Base-by-base conservation (phyloP, 352 stramenopile genomes). In the Phytopythium cucurbitacearum region DNA sequence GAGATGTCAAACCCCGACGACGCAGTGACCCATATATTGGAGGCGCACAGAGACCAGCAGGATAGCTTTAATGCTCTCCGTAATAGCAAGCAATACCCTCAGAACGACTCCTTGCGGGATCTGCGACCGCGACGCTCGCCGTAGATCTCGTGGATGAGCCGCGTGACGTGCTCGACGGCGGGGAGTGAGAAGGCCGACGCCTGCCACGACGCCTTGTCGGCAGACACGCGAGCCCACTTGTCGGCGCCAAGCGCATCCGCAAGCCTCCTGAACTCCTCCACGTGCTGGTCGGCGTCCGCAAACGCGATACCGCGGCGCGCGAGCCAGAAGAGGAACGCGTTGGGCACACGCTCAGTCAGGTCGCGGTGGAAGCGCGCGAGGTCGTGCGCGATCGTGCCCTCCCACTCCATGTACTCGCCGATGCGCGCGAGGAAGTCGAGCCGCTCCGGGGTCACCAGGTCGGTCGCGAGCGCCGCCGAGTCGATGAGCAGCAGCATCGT, bases 321-420 rank as follows among this genome's bases (percentile, higher is more conserved):
- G 59, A 92, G 61, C 83, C 81, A 91, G 49, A 78, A 86, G 48
- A 94, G 69, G 37, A 85, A 91, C 16, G 77, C 77, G 51, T 94
- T 94, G 10, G 80, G 81, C 53, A 77, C 74, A 33, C 70, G 61
- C 58, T 91, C 81, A 3, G 65, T 81, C 37, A 74, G 56, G 34
- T 85, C 77, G 15, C 84, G 84, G 8, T 63, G 57, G 56, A 81
- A 91, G 8, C 84, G 77, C 9, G 84, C 80, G 16, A 91, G 57
- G 43, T 94, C 84, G 59, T 92, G 84, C 16, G 84, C 81, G 40
- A 94, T 75, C 47, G 80, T 91, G 53, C 81, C 84, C 62, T 94
- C 78, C 79, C 81, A 94, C 63, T 92, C 81, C 68, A 94, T 86
- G 70, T 90, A 89, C 62, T 84, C 80, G 49, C 84, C 84, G 15